Base-by-base conservation (phyloP, 495 filamentous ascomycete species). In the Talaromyces proteolyticus region DNA sequence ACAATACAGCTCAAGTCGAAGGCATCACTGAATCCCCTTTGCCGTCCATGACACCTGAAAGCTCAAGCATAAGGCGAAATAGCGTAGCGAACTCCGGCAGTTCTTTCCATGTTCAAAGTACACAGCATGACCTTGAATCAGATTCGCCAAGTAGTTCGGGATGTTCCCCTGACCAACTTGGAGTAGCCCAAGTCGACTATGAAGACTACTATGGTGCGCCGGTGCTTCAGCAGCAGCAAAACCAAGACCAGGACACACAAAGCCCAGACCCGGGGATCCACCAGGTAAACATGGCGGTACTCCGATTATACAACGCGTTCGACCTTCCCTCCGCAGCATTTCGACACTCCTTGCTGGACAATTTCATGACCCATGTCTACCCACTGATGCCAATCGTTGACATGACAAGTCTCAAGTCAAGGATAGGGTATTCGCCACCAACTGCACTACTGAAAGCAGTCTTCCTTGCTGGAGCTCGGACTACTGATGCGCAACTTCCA, bases 341-440 rank as follows among this genome's bases (percentile, higher is more conserved):
- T 3, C 57, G 57, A 1, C 54, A 62, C 22, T 54, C 57, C 4
- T 21, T 62, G 39, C 57, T 62, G 26, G 59, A 62, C 46, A 60
- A 54, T 8, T 62, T 60, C 41, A 62, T 62, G 54, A 54, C 59
- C 19, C 42, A 51, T 36, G 59, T 57, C 26, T 54, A 57, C 4
- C 59, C 59, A 21, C 60, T 57, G 59, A 62, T 62, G 59, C 59
- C 59, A 0, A 62, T 62, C 17, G 51, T 62, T 6, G 59, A 62
- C 22, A 52, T 57, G 7, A 57, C 50, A 14, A 60, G 59, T 57
- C 36, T 62, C 12, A 54, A 62, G 42, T 54, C 57, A 29, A 53
- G 43, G 16, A 57, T 52, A 3, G 21, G 39, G 5, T 49, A 57
- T 29, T 50, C 50, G 23, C 59, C 59, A 18, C 57, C 59, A 2